Conservation (phyloP, 805 yeast species). For the Kodamaea hsintzibuensis region DNA sequence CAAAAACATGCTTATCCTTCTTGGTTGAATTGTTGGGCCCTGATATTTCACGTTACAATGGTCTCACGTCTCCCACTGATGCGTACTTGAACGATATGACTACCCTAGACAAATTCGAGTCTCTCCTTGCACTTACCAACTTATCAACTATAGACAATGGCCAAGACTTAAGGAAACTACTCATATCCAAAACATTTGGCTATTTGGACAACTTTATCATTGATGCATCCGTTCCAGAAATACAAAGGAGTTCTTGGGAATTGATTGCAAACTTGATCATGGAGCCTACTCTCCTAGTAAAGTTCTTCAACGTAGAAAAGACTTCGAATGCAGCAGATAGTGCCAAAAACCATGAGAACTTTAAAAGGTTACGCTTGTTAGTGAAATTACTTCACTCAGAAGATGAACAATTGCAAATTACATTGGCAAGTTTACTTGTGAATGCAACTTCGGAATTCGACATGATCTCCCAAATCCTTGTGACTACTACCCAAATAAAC, state of each 20-base stretch:
- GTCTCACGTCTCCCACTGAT: conserved; percentile 9
- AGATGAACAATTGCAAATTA: conserved; percentile 29
- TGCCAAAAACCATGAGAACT: conserved; percentile 20
- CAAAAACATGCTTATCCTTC: conserved; percentile 48
- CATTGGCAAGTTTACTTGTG: conserved; percentile 39
- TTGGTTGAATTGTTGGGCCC: conserved; percentile 48
- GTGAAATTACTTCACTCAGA: conserved; percentile 35
- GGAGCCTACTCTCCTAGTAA: conserved; percentile 44
- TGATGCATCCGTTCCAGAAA: conserved; percentile 35
- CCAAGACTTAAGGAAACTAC: conserved; percentile 38
- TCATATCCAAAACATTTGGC: conserved; percentile 47
- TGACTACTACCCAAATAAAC: conserved; percentile 16
- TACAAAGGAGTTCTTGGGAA: conserved; percentile 65
- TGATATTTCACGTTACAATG: conserved; percentile 22
- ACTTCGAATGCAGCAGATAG: not conserved
- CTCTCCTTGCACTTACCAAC: conserved; percentile 68
- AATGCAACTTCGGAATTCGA: conserved; percentile 42
- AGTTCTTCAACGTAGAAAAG: conserved; percentile 56
- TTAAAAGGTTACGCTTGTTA: conserved; percentile 29
- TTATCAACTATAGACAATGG: conserved; percentile 49
- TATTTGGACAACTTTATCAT: conserved; percentile 42
- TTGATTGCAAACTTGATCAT: conserved; percentile 60
- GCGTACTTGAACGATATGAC: conserved; percentile 31
- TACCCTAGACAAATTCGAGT: conserved; percentile 50
- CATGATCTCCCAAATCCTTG: conserved; percentile 31